Percentiles rank a stretch among this genome's conserved stretches.
Evolutionary conservation across 2,329 filamentous ascomycete genomes (phyloP).

Genomic region (Penicillium sp.): DNA sequence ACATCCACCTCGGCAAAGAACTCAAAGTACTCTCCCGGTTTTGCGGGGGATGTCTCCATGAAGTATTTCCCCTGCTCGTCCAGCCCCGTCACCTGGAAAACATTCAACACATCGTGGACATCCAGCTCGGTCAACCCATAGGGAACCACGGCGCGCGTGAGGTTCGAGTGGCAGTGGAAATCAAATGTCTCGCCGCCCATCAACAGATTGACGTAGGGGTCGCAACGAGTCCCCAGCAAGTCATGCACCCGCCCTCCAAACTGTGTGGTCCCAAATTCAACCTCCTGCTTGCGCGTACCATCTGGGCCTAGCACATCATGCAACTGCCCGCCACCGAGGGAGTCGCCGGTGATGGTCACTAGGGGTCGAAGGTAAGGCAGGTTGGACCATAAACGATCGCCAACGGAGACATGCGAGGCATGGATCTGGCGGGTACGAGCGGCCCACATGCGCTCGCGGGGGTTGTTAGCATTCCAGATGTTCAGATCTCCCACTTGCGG

Average conservation of each 20-base stretch:
- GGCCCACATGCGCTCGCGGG: constrained; percentile 82
- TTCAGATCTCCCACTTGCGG: constrained; percentile 85
- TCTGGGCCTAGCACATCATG: constrained; percentile 41
- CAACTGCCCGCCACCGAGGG: constrained; percentile 53
- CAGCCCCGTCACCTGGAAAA: constrained; percentile 83
- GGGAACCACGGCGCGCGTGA: constrained; percentile 71
- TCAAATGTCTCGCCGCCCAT: constrained; percentile 74
- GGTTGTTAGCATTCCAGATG: constrained; percentile 77
- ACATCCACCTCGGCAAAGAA: constrained; percentile 82
- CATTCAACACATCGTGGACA: constrained; percentile 82
- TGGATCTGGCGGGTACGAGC: constrained; percentile 78
- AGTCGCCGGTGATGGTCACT: constrained; percentile 71
- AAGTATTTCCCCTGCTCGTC: constrained; percentile 75
- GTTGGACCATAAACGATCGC: constrained; percentile 77
- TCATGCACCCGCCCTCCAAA: constrained; percentile 75
- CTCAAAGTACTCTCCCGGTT: constrained; percentile 63
- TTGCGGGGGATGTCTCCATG: constrained; percentile 62
- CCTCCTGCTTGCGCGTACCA: constrained; percentile 44
- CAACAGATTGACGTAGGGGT: constrained; percentile 80
- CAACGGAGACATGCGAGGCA: constrained; percentile 70
- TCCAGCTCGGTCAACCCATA: constrained; percentile 72
- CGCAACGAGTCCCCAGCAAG: constrained; percentile 79
- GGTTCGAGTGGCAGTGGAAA: constrained; percentile 83
- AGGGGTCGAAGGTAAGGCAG: constrained; percentile 78
- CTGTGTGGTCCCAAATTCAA: constrained; percentile 45